Base-by-base conservation (phyloP, 2,329 filamentous ascomycete species). In the Xylaria sp. region DNA sequence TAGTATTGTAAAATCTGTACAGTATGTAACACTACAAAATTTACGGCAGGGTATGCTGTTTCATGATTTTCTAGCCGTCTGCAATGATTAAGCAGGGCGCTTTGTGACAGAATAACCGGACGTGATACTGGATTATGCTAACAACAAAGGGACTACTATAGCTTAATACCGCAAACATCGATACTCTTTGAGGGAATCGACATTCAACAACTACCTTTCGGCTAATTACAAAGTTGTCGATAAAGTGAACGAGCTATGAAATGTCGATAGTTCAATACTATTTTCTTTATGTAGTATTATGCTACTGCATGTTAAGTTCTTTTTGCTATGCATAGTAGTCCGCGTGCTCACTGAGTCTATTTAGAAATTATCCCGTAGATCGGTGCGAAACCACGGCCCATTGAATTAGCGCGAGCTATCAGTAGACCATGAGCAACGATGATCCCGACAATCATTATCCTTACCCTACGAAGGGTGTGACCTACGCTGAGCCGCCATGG, bases 81-180 rank as follows among this genome's bases (percentile, higher is more conserved):
- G 15, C 13, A 17, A 17, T 45, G 17, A 36, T 33, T 47, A n/a
- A 36, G 25, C 17, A 45, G 25, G 36, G 4, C 55, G 17, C 55
- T 58, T 58, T 58, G 20, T 56, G 3, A 5, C 17, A 15, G 27
- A 13, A 3, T 10, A 22, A 9, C 33, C 39, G 5, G 29, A 20
- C 5, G 5, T 38, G 17, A 31, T 33, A 22, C 39, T n/a, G 1
- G n/a, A 31, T 45, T 36, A 36, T 36, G 33, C 33, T 36, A 13
- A 10, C 6, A 36, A 61, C 57, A 61, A 65, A 65, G 57, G 25
- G 39, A 56, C 5, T n/a, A 33, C 2, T 5, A 9, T 1, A 20
- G 27, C 7, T 29, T 31, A 38, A 29, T 27, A 45, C 63, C 50
- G 63, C 22, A 65, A 57, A 22, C 63, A 65, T 61, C 63, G n/a